phyloP scores from a whole-genome alignment of 345 rosid genomes.

The Populus ilicifolia region DNA sequence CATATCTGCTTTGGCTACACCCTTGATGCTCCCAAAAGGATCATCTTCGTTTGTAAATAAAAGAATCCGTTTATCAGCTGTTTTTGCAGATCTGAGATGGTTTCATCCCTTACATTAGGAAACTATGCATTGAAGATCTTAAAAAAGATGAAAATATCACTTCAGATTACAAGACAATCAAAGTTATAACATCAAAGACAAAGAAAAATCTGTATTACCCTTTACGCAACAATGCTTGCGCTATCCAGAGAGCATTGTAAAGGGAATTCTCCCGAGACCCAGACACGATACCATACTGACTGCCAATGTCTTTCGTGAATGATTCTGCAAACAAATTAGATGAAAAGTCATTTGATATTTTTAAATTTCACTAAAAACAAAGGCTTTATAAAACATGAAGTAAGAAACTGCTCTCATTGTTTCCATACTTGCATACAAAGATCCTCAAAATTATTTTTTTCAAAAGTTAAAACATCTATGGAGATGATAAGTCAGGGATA shows the following conservation, averaged over 20 bases:
- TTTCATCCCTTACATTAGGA: slow-evolving; percentile 21
- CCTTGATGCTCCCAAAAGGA: slow-evolving; percentile 78
- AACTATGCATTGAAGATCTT: neutral
- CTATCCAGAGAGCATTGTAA: slow-evolving; percentile 93
- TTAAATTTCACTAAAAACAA: neutral
- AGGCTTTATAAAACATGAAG: no score
- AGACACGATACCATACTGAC: slow-evolving; percentile 76
- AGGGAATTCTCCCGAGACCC: slow-evolving; percentile 90
- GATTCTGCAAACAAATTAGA: slow-evolving; percentile 47
- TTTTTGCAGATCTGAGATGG: slow-evolving; percentile 68
- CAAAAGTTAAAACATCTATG: neutral
- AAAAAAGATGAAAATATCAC: neutral
- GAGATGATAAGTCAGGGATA: neutral
- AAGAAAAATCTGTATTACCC: slow-evolving; percentile 47
- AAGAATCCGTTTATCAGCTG: slow-evolving; percentile 76
- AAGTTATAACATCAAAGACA: neutral
- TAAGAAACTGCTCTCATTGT: neutral
- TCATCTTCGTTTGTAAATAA: slow-evolving; percentile 90
- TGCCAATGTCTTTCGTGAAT: slow-evolving; percentile 70
- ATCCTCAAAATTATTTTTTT: neutral
- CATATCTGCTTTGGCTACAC: slow-evolving; percentile 78
- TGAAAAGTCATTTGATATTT: neutral
- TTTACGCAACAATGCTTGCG: slow-evolving; percentile 90
- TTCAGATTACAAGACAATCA: neutral
- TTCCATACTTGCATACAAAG: neutral